These are phyloP conservation scores for Lomentospora prolificans DNA, from an alignment of 2,329 filamentous ascomycete species.

Conservation along the genomic window DNA sequence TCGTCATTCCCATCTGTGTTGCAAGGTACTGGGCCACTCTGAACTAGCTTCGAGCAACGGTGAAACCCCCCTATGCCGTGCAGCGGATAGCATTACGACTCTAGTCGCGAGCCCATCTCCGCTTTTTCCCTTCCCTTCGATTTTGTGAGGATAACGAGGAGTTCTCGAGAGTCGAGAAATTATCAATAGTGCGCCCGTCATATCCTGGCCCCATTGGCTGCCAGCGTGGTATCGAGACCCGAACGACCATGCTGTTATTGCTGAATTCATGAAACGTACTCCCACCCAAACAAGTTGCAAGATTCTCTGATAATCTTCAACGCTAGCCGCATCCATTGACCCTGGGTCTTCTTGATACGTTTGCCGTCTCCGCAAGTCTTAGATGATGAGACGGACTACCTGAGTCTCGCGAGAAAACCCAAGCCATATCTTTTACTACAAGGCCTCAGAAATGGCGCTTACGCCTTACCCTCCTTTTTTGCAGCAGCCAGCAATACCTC, in stretches of 20 bases:
- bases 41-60: neutral
- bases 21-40: neutral
- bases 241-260: too few species aligned
- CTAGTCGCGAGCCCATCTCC: neutral
- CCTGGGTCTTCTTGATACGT: neutral
- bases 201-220: too few species aligned
- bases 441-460: too few species aligned
- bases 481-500: too few species aligned
- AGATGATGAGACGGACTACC: neutral
- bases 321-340: too few species aligned
- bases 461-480: neutral
- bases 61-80: constrained; percentile 2
- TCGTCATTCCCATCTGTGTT: too few species aligned
- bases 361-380: neutral
- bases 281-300: neutral
- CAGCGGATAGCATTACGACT: constrained; percentile 1
- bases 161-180: too few species aligned
- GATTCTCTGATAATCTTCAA: neutral
- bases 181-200: neutral
- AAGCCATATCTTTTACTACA: too few species aligned
- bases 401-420: too few species aligned
- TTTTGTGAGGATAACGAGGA: neutral
- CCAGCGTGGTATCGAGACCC: too few species aligned
- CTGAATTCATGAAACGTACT: neutral
- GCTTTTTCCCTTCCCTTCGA: neutral